Percentiles rank a stretch among this genome's conserved stretches.
Evolutionary conservation across 2,329 filamentous ascomycete species (phyloP).

Genomic region (Aspergillus fijiensis): DNA sequence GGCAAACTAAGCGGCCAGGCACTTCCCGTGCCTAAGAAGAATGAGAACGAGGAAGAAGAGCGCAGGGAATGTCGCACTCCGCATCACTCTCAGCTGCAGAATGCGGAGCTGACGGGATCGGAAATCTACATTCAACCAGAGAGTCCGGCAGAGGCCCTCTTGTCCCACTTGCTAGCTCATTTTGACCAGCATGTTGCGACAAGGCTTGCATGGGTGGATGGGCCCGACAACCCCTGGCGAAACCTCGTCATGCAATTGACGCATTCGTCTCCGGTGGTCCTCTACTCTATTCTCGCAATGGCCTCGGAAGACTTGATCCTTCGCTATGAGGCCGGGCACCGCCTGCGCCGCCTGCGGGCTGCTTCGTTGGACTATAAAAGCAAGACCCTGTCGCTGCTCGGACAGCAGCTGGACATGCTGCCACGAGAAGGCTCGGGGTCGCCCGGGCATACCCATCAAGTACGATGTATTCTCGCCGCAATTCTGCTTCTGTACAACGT

Average conservation of each 20-base stretch:
- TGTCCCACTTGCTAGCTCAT: conserved; percentile 23
- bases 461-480: conserved; percentile 22
- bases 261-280: conserved; percentile 21
- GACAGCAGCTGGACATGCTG: conserved; percentile 12
- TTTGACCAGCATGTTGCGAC: conserved; percentile 23
- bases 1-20: conserved; percentile 25
- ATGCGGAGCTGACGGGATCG: too few species aligned
- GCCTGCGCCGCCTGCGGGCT: conserved; percentile 6
- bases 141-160: neutral
- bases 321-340: conserved; percentile 12
- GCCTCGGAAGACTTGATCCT: conserved; percentile 24
- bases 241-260: conserved; percentile 27
- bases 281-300: conserved; percentile 26
- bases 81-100: too few species aligned
- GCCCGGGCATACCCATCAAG: neutral
- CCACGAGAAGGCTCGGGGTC: neutral
- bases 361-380: conserved; percentile 14
- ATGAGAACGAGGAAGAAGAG: neutral
- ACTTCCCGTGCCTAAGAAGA: conserved; percentile 12
- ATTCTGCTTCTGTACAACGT: conserved; percentile 28
- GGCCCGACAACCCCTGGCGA: conserved; percentile 26
- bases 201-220: conserved; percentile 29
- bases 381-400: conserved; percentile 13
- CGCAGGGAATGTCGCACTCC: too few species aligned
- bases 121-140: too few species aligned